Base-by-base conservation (phyloP, 306 rosid genomes). In the Gastrolobium villosum region DNA sequence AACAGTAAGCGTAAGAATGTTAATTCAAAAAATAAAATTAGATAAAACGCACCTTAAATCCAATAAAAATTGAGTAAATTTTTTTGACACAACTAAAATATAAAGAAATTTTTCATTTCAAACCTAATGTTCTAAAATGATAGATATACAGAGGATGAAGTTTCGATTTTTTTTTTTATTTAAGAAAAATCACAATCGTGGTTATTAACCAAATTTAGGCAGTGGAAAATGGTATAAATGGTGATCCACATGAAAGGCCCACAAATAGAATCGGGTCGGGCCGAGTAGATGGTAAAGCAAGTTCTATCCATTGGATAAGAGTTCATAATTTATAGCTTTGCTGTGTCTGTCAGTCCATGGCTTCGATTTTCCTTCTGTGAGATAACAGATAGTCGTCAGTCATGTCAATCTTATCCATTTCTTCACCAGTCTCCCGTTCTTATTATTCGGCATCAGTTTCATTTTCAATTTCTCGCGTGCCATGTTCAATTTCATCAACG, bases 341-440 rank as follows among this genome's bases (percentile, higher is more conserved):
- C 49, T 52, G 48, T 36, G 45, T 11, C 31, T 41, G 70, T 15
- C 31, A 20, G 70, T 15, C 10, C 34, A 60, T 60, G 66, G 28
- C 44, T 44, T 57, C 40, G 2, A 5, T 32, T 31, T 32, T 2
- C 14, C 7, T 34, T 60, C 20, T n/a, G 49, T 7, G 61, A 49
- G 61, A 10, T 1, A 1, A 20, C 26, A 20, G 26, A 20, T 30
- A 30, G 36, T 4, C 2, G 1, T 4, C 8, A 67, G 31, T 3
- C 43, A 56, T 55, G 78, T 70, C 78, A 4, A 14, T 79, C 4
- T 2, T 54, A 9, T 60, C 77, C 3, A 70, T 78, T 78, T 41
- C 65, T 0, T 61, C 83, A 2, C 57, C 77, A 6, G 34, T 41
- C 1, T 70, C 63, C 9, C 28, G 41, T 3, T 49, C 26, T 45